Percentiles rank a stretch among this genome's conserved stretches.
Conservation (phyloP, 2,329 filamentous ascomycete genomes). For the Myriangium duriaei region DNA sequence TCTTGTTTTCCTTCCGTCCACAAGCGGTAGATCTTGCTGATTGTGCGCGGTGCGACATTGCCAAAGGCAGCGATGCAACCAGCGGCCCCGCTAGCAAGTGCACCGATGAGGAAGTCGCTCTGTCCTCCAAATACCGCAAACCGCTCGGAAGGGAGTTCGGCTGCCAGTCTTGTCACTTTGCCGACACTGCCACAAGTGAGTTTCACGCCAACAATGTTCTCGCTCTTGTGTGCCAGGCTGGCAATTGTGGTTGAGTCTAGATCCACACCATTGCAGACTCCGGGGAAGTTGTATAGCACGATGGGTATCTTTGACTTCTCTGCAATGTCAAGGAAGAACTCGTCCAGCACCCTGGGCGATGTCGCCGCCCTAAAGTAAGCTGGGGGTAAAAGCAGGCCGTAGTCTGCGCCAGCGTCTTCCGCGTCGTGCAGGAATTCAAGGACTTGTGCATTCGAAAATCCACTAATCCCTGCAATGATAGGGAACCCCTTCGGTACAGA, state of each 20-base stretch:
- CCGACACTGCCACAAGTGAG: conserved; percentile 63
- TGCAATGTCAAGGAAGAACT: conserved; percentile 48
- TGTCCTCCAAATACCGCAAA: conserved; percentile 63
- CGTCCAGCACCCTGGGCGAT: conserved; percentile 42
- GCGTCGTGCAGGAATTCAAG: conserved; percentile 49
- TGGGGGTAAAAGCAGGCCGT: conserved; percentile 47
- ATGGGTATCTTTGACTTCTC: conserved; percentile 42
- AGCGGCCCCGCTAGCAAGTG: conserved; percentile 39
- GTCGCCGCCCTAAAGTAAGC: conserved; percentile 55
- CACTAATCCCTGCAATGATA: conserved; percentile 51
- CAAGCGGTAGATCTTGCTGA: conserved; percentile 44
- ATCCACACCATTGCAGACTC: conserved; percentile 53
- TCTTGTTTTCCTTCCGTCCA: conserved; percentile 42
- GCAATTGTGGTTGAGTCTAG: conserved; percentile 54
- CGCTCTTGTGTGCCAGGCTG: conserved; percentile 39
- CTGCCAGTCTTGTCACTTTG: conserved; percentile 53
- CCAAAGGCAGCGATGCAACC: conserved; percentile 47
- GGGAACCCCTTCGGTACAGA: conserved; percentile 43
- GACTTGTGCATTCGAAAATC: conserved; percentile 52
- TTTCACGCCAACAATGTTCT: conserved; percentile 59
- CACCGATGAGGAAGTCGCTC: conserved; percentile 54
- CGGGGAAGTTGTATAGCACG: conserved; percentile 58
- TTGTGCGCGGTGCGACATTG: conserved; percentile 40
- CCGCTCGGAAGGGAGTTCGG: conserved; percentile 35
- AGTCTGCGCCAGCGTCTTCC: conserved; percentile 47